A percentile compares a stretch with the other conserved stretches of the same genome.
phyloP scores from a whole-genome alignment of 306 rosid species.

The Cicer cuneatum region DNA sequence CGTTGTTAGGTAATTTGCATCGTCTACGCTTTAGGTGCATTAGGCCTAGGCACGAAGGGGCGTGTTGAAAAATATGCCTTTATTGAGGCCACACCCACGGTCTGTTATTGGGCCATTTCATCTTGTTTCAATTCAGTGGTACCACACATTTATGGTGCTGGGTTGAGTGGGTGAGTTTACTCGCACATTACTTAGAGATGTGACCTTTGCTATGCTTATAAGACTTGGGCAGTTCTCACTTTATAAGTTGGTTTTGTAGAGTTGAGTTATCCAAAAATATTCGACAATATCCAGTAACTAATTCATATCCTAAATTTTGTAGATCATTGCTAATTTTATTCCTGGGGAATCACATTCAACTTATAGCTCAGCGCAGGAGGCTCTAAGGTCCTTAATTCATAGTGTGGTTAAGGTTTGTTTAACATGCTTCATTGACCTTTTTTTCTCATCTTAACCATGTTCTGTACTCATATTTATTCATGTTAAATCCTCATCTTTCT shows the following conservation, averaged over 20 bases:
- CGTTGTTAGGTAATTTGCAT: neutral
- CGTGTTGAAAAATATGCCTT: neutral
- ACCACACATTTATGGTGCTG: neutral
- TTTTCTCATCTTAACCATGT: constrained; percentile 25
- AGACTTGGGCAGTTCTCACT: neutral
- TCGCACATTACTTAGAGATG: neutral
- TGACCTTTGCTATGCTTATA: neutral
- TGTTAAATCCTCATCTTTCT: constrained; percentile 28
- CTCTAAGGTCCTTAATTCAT: constrained; percentile 87
- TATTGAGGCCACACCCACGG: neutral
- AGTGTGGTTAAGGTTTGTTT: constrained; percentile 87
- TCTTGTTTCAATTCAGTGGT: neutral
- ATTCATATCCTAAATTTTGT: constrained; percentile 43
- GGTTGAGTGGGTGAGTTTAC: neutral
- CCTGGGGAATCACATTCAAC: constrained; percentile 88
- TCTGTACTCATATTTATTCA: constrained; percentile 20
- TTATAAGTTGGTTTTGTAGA: neutral
- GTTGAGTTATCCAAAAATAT: constrained; percentile 13
- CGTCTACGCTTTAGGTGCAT: neutral
- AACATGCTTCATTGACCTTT: constrained; percentile 1
- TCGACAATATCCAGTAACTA: constrained; percentile 29
- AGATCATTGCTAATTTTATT: constrained; percentile 87
- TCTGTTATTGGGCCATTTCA: neutral
- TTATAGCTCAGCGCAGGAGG: constrained; percentile 90
- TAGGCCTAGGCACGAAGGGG: neutral